Evolutionary conservation across 805 yeast species (phyloP).

Genomic region (Yarrowia divulgata): DNA sequence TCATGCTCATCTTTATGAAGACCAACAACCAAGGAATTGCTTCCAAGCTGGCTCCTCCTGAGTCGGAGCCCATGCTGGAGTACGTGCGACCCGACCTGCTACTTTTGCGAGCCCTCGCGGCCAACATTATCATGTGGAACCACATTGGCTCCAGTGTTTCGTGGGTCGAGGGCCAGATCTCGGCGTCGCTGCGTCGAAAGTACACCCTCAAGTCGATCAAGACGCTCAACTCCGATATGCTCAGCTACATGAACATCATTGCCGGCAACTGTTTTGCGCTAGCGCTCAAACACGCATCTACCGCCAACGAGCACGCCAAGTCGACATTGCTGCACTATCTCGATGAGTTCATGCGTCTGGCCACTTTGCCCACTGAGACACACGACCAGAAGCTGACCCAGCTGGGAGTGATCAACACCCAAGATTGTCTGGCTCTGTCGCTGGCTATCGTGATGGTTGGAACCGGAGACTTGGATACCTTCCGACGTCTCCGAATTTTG

Average conservation of each 20-base stretch:
- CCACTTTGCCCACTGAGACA: slow-evolving; percentile 54
- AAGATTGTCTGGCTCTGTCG: slow-evolving; percentile 68
- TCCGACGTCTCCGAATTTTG: slow-evolving; percentile 73
- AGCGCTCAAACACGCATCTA: slow-evolving; percentile 79
- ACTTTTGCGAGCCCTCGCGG: slow-evolving; percentile 67
- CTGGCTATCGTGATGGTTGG: slow-evolving; percentile 85
- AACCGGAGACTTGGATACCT: slow-evolving; percentile 81
- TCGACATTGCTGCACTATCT: slow-evolving; percentile 61
- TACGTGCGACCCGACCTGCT: slow-evolving; percentile 82
- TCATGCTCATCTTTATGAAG: slow-evolving; percentile 74
- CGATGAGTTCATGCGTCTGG: slow-evolving; percentile 59
- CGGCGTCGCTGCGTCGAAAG: slow-evolving; percentile 53
- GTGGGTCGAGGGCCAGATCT: slow-evolving; percentile 70
- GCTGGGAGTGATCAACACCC: slow-evolving; percentile 61
- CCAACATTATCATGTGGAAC: slow-evolving; percentile 77
- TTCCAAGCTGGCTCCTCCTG: slow-evolving; percentile 64
- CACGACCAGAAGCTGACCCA: slow-evolving; percentile 67
- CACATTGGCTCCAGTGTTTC: slow-evolving; percentile 55
- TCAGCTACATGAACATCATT: slow-evolving; percentile 67
- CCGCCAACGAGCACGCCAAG: slow-evolving; percentile 62
- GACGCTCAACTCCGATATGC: slow-evolving; percentile 63
- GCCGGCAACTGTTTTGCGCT: slow-evolving; percentile 80
- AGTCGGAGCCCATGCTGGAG: slow-evolving; percentile 63
- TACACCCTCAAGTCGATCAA: slow-evolving; percentile 48
- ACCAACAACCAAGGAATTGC: slow-evolving; percentile 70